Conservation (phyloP, 768 basidiomycete species). For the Naematelia encephala region DNA sequence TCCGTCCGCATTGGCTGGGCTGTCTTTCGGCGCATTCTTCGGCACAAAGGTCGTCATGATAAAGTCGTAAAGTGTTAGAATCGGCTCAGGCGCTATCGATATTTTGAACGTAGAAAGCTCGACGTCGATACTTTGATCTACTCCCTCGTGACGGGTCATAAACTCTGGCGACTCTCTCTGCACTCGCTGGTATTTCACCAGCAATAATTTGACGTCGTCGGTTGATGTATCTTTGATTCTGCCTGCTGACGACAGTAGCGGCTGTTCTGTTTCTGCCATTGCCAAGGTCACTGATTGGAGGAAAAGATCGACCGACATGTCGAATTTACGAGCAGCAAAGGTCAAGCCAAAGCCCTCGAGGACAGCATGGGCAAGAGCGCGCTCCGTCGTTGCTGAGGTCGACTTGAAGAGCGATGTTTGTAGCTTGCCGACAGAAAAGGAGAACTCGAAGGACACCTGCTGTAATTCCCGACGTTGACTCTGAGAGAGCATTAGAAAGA, state of each 20-base stretch:
- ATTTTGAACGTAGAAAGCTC: constrained; percentile 87
- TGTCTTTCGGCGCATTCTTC: constrained; percentile 28
- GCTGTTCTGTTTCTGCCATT: constrained; percentile 60
- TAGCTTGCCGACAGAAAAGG: constrained; percentile 80
- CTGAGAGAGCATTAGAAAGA: constrained; percentile 18
- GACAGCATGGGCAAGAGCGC: constrained; percentile 69
- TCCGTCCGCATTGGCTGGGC: constrained; percentile 5
- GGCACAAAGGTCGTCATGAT: constrained; percentile 95
- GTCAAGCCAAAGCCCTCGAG: constrained; percentile 73
- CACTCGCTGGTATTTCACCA: constrained; percentile 71
- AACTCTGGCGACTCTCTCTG: constrained; percentile 86
- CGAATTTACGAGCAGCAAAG: constrained; percentile 73
- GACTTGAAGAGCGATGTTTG: constrained; percentile 75
- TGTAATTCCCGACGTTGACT: constrained; percentile 54
- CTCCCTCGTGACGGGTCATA: constrained; percentile 68
- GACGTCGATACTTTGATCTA: constrained; percentile 83
- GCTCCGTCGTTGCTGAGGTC: constrained; percentile 62
- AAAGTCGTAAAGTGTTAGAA: constrained; percentile 88
- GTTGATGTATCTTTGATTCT: constrained; percentile 23
- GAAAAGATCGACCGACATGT: constrained; percentile 79
- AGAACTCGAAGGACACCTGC: constrained; percentile 72
- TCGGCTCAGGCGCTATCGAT: constrained; percentile 81
- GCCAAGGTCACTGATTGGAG: constrained; percentile 74
- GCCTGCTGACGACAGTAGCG: constrained; percentile 42
- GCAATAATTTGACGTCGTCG: constrained; percentile 61